Percentiles rank a stretch among this genome's conserved stretches.
phyloP scores from a whole-genome alignment of 306 rosid genomes.

The Vachellia pachyceras region DNA sequence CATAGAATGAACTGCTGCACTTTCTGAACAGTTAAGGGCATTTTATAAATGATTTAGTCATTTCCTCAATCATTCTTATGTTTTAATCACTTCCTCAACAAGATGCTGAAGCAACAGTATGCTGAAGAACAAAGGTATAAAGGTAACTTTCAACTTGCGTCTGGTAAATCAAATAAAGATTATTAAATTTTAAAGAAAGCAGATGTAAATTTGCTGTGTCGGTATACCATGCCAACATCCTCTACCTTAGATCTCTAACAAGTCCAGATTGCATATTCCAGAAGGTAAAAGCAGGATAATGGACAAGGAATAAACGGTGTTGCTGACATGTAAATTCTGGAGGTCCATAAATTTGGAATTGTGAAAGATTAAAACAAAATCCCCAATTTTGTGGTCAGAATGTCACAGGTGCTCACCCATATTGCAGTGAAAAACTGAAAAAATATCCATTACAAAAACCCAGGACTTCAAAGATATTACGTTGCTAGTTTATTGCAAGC shows the following conservation, averaged over 20 bases:
- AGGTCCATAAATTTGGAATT: not conserved
- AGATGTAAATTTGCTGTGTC: not conserved
- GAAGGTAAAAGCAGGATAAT: no score
- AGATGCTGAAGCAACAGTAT: conserved; percentile 11
- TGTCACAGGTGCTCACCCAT: not conserved
- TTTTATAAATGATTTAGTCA: conserved; percentile 1
- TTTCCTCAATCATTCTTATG: not conserved
- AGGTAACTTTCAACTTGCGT: not conserved
- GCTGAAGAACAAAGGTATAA: not conserved
- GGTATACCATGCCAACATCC: not conserved
- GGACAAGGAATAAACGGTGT: not conserved
- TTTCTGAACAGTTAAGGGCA: conserved; percentile 11
- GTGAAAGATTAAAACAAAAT: not conserved
- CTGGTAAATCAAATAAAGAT: not conserved
- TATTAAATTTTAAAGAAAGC: not conserved
- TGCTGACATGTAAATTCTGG: not conserved
- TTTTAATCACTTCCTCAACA: conserved; percentile 30
- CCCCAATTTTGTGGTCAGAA: not conserved
- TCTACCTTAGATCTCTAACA: not conserved
- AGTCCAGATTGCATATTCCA: not conserved
- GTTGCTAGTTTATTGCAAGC: not conserved
- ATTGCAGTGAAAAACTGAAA: not conserved
- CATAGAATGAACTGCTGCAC: conserved; percentile 21
- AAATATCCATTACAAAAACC: not conserved
- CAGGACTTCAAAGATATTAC: not conserved